Evolutionary conservation across 1,139 yeast species (phyloP), one percentile per base, ranked within the genome.

Genomic region (Sugiyamaella sp.): DNA sequence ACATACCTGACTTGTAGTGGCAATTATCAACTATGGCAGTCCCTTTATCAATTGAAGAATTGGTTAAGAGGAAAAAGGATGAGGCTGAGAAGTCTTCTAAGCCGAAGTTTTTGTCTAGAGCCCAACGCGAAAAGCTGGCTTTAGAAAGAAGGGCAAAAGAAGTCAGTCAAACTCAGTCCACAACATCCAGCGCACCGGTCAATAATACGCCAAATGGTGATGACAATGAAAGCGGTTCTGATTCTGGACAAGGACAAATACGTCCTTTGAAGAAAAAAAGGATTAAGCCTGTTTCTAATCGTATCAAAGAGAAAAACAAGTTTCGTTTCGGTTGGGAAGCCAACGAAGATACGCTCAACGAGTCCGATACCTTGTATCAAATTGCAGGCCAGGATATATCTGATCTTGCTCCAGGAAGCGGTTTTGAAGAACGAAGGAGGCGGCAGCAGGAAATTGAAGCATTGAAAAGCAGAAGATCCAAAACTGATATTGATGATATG

Each of bases 321-420:
- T 86, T 86, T 69, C 76, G 76, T 10, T 89, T 88, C 68, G 86
- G 80, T 10, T 89, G 96, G 96, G 77, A 79, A 54, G 74, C 72
- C 0, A 72, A 74, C 0, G 95, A 86, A 17, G 96, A 89, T 64
- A 86, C 95, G 0, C 65, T 81, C 0, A 63, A 63, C 0, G 73
- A 71, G 1, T 74, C 73, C 54, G 73, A 72, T 49, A 82, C 85
- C 0, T 61, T 85, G 10, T 69, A 67, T 40, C 33, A 38, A 27
- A 14, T 40, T 19, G 38, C 46, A 5, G 21, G n/a, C n/a, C 9
- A 10, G 42, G 37, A 4, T 12, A 46, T 25, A 35, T 17, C 46
- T 50, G 4, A 21, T 43, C 22, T 16, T 14, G 40, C 42, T 2
- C 68, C 76, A 4, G 63, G 69, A 24, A 57, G 49, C 33, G 64